Evolutionary conservation across 805 yeast species (phyloP).

Genomic region (Millerago galiae): DNA sequence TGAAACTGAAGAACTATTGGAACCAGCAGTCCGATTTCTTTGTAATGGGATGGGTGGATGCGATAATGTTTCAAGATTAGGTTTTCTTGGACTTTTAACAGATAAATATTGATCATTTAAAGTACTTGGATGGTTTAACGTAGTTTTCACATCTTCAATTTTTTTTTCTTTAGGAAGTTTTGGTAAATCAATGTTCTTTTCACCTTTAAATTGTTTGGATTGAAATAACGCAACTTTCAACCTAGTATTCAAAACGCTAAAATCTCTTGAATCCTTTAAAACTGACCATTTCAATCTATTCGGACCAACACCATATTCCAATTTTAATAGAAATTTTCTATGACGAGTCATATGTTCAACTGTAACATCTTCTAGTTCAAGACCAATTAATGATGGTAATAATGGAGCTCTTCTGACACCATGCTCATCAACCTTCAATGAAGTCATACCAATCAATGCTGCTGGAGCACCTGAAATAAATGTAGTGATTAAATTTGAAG

Average conservation of each 20-base stretch:
- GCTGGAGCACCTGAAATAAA: conserved; percentile 67
- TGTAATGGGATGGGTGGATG: not conserved
- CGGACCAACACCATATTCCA: conserved; percentile 88
- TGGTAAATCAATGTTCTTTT: conserved; percentile 28
- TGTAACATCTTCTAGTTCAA: conserved; percentile 50
- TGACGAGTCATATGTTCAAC: conserved; percentile 22
- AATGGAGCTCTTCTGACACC: conserved; percentile 79
- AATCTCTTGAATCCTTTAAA: conserved; percentile 62
- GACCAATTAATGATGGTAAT: conserved; percentile 63
- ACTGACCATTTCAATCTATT: conserved; percentile 77
- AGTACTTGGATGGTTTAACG: conserved; percentile 7
- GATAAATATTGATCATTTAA: conserved; percentile 22
- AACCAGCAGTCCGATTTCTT: not conserved
- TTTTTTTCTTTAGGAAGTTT: conserved; percentile 27
- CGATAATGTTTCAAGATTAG: not conserved
- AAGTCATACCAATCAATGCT: conserved; percentile 66
- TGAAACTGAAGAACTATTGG: not conserved
- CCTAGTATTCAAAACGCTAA: conserved; percentile 63
- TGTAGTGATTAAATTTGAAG: conserved; percentile 42
- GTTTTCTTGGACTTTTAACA: not conserved
- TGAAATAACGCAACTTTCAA: conserved; percentile 50
- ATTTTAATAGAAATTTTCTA: conserved; percentile 52
- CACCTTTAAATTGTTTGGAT: conserved; percentile 19
- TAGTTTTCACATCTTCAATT: not conserved
- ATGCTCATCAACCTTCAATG: conserved; percentile 69